Conservation (phyloP, 257 asterid genomes). For the Solanum dulcamara region DNA sequence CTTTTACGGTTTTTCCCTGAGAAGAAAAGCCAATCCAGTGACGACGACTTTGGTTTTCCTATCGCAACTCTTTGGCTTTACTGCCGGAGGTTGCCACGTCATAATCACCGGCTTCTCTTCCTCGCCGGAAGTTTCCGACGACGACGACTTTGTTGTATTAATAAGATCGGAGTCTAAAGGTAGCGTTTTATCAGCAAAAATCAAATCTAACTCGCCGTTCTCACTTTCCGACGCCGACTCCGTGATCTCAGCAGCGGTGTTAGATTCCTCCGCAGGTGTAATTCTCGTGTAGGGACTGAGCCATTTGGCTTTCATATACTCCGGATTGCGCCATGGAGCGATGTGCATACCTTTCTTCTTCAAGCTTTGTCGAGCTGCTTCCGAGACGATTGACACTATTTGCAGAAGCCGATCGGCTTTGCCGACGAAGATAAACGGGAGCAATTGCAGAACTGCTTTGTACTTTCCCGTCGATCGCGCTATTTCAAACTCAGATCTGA, state of each 20-base stretch:
- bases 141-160: not conserved
- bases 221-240: conserved; percentile 21
- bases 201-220: conserved; percentile 47
- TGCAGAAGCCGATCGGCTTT: conserved; percentile 64
- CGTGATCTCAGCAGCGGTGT: not conserved
- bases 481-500: conserved; percentile 86
- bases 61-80: conserved; percentile 43
- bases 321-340: conserved; percentile 91
- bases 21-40: conserved; percentile 84
- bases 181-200: conserved; percentile 34
- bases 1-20: conserved; percentile 44
- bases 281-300: conserved; percentile 47
- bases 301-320: conserved; percentile 82
- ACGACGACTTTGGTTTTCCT: conserved; percentile 43
- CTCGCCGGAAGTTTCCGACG: conserved; percentile 10
- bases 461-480: conserved; percentile 71
- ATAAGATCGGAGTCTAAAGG: not conserved
- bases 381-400: conserved; percentile 66
- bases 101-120: conserved; percentile 17
- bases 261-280: conserved; percentile 10
- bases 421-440: conserved; percentile 75
- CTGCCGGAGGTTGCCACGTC: conserved; percentile 74
- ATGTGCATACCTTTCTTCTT: conserved; percentile 94
- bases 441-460: conserved; percentile 41
- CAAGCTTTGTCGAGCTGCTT: conserved; percentile 63